Evolutionary conservation across 352 stramenopile species (phyloP).

Genomic region (Peronosclerospora sorghi): DNA sequence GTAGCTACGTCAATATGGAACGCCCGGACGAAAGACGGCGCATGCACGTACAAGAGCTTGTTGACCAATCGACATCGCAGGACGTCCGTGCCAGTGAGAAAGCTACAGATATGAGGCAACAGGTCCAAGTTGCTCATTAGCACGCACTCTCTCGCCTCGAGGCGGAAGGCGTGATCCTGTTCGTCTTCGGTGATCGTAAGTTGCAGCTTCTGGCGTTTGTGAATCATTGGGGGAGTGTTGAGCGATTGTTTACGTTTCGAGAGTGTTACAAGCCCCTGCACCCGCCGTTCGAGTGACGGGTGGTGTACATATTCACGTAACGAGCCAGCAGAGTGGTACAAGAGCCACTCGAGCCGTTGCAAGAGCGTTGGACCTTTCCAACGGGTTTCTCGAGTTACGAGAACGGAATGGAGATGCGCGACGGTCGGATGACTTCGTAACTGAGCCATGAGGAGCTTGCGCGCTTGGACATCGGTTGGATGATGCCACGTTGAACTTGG

Average conservation of each 20-base stretch:
- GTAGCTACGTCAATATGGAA: constrained; percentile 30
- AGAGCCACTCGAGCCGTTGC: constrained; percentile 66
- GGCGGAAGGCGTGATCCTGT: constrained; percentile 6
- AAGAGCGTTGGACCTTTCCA: constrained; percentile 35
- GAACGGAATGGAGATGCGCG: constrained; percentile 19
- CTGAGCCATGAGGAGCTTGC: constrained; percentile 37
- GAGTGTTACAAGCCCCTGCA: constrained; percentile 62
- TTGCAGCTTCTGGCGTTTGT: constrained; percentile 5
- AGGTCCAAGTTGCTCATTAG: constrained; percentile 49
- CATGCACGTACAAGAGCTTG: constrained; percentile 37
- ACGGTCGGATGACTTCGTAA: constrained; percentile 27
- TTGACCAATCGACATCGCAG: constrained; percentile 33
- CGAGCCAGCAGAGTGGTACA: constrained; percentile 58
- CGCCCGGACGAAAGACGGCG: constrained; percentile 30
- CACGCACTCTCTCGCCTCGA: constrained; percentile 18
- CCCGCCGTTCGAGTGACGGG: constrained; percentile 49
- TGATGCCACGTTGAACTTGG: too few species aligned
- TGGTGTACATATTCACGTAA: constrained; percentile 54
- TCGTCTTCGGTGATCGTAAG: constrained; percentile 12
- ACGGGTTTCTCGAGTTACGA: constrained; percentile 8
- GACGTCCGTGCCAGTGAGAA: constrained; percentile 38
- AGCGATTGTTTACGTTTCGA: constrained; percentile 37
- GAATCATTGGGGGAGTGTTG: too few species aligned
- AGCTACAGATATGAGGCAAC: constrained; percentile 42
- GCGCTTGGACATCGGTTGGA: constrained; percentile 30